These are phyloP conservation scores for Akanthomyces dipterigenus DNA, from an alignment of 2,329 filamentous ascomycete species.

Conservation along the genomic window DNA sequence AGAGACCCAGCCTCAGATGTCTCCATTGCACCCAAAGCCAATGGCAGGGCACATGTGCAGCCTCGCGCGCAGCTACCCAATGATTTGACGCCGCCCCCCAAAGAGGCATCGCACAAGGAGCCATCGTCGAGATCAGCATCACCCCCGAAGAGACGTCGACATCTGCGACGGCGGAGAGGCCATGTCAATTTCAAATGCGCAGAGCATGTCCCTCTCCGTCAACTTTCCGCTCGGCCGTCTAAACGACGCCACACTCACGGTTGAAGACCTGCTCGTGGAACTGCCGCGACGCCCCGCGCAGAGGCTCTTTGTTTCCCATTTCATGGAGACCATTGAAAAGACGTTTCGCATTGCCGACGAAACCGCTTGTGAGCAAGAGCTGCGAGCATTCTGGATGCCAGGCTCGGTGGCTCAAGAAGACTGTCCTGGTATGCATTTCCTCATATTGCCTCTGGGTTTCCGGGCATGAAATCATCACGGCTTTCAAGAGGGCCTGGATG, in stretches of 20 bases:
- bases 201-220: slow-evolving; percentile 9
- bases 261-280: neutral
- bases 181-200: neutral
- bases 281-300: neutral
- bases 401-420: slow-evolving; percentile 2
- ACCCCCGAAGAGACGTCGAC: neutral
- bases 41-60: no score
- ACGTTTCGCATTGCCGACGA: slow-evolving; percentile 4
- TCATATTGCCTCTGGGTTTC: slow-evolving; percentile 9
- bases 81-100: neutral
- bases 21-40: neutral
- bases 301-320: slow-evolving; percentile 5
- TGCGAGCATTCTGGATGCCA: slow-evolving; percentile 6
- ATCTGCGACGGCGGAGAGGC: neutral
- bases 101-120: neutral
- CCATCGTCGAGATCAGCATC: neutral
- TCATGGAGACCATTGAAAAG: slow-evolving; percentile 10
- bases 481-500: neutral
- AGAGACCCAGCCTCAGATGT: neutral
- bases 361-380: neutral
- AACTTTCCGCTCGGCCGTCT: slow-evolving; percentile 12
- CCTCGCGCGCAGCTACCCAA: neutral
- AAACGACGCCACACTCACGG: neutral
- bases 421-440: slow-evolving; percentile 6
- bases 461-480: slow-evolving; percentile 5